A percentile compares a stretch with the other conserved stretches of the same genome.
These are phyloP conservation scores for Arthroderma sp. DNA, from an alignment of 2,329 filamentous ascomycete genomes.

Conservation along the genomic window DNA sequence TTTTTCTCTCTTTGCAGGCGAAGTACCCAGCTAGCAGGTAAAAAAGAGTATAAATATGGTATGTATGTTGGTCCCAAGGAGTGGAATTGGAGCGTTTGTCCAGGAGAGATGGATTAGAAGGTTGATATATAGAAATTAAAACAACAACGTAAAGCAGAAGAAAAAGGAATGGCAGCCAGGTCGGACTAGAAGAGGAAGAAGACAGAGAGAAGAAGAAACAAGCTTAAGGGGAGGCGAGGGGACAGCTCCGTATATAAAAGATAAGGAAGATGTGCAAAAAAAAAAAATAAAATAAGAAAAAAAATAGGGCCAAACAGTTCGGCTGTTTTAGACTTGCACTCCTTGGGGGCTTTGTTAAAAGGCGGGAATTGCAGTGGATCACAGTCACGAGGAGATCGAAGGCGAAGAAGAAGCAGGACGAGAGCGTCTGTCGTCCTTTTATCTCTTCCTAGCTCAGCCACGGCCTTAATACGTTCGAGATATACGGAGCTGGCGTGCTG, in stretches of 20 bases:
- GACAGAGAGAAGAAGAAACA: neutral
- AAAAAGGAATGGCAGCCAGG: neutral
- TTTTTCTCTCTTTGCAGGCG: neutral
- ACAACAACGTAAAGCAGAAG: slow-evolving; percentile 1
- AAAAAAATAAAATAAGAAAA: neutral
- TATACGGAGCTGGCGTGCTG: neutral
- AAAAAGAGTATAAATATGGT: neutral
- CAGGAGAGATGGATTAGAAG: neutral
- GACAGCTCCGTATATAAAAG: neutral
- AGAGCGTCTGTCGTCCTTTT: neutral
- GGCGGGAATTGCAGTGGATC: slow-evolving; percentile 2
- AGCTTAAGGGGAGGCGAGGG: neutral
- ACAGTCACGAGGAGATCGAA: neutral
- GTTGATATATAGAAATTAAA: neutral
- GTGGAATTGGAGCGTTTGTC: neutral
- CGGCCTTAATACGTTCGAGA: neutral
- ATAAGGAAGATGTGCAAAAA: neutral
- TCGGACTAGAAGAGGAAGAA: neutral
- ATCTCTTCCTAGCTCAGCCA: slow-evolving; percentile 1
- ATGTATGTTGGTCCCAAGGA: neutral
- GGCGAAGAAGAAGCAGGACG: neutral
- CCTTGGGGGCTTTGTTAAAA: neutral
- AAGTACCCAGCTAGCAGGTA: neutral
- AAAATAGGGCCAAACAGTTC: slow-evolving; percentile 1
- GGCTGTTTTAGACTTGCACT: slow-evolving; percentile 2